These are phyloP conservation scores for Phyllachora maydis DNA, from an alignment of 2,329 filamentous ascomycete genomes.

Conservation along the genomic window DNA sequence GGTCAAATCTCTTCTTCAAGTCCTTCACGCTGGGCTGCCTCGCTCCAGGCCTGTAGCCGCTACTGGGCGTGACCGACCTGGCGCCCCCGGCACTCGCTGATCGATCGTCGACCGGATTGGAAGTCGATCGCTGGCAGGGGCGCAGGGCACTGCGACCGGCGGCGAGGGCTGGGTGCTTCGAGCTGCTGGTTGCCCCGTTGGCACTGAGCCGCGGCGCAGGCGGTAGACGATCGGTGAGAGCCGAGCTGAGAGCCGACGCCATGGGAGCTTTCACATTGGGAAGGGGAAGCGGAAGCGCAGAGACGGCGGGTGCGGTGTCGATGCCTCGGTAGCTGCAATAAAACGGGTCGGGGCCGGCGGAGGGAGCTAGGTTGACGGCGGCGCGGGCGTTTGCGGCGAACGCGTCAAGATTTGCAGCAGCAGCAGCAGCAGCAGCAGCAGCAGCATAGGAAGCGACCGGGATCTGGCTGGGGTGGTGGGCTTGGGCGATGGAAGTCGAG, in stretches of 20 bases:
- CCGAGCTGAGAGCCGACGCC: no score
- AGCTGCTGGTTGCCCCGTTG: no score
- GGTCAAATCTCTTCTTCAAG: slow-evolving; percentile 60
- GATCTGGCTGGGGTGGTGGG: no score
- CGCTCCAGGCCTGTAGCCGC: slow-evolving; percentile 6
- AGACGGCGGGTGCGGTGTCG: slow-evolving; percentile 14
- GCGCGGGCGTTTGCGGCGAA: slow-evolving; percentile 14
- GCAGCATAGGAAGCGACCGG: no score
- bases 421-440: slow-evolving; percentile 7
- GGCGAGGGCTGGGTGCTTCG: no score
- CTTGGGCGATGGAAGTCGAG: no score
- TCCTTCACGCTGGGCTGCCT: slow-evolving; percentile 57
- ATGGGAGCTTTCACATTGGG: no score
- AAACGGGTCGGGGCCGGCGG: slow-evolving; percentile 32
- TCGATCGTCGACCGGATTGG: slow-evolving; percentile 30
- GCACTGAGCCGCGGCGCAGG: no score
- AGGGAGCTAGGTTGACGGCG: slow-evolving; percentile 9
- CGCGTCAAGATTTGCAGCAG: slow-evolving; percentile 14
- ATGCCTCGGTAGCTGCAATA: slow-evolving; percentile 26
- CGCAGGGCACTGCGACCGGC: no score
- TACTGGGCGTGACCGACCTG: slow-evolving; percentile 13
- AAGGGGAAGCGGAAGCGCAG: no score
- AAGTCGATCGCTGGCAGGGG: slow-evolving; percentile 28
- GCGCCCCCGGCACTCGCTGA: slow-evolving; percentile 10
- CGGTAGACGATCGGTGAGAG: no score